Conservation (phyloP, 1,284 basidiomycete genomes). For the Ganoderma lucidum region DNA sequence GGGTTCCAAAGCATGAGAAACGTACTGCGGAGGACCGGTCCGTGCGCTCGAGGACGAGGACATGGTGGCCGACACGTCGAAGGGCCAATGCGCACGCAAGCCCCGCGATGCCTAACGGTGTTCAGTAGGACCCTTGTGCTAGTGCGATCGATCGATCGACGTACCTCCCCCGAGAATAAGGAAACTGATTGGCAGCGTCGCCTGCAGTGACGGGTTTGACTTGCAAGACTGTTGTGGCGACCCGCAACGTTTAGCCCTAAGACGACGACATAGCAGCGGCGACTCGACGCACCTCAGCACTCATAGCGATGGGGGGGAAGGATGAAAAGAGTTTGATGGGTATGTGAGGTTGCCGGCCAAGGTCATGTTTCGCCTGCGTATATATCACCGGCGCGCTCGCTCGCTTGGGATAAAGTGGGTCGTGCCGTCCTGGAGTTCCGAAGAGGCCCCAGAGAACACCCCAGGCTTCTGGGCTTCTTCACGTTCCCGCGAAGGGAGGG, state of each 20-base stretch:
- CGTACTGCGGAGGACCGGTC: slow-evolving; percentile 45
- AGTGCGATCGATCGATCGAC: slow-evolving; percentile 9
- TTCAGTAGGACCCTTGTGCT: background rate
- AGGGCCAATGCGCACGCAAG: slow-evolving; percentile 62
- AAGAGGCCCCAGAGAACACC: background rate
- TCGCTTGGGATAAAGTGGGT: slow-evolving; percentile 10
- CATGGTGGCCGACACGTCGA: slow-evolving; percentile 60
- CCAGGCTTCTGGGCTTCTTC: background rate
- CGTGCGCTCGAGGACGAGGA: slow-evolving; percentile 59
- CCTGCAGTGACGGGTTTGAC: slow-evolving; percentile 32
- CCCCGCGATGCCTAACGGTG: slow-evolving; percentile 48
- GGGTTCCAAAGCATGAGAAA: background rate
- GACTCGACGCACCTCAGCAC: slow-evolving; percentile 13
- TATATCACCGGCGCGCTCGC: slow-evolving; percentile 11
- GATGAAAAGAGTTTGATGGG: background rate
- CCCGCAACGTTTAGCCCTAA: background rate
- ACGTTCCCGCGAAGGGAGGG: slow-evolving; percentile 4
- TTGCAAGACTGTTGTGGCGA: slow-evolving; percentile 20
- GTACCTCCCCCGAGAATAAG: slow-evolving; percentile 59
- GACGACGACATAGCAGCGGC: background rate
- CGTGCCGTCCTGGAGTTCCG: background rate
- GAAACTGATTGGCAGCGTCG: slow-evolving; percentile 51
- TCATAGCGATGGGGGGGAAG: background rate
- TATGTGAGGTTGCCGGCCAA: background rate
- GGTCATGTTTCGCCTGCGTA: slow-evolving; percentile 4